These are phyloP conservation scores for Suillus luteus DNA, from an alignment of 768 basidiomycete genomes.

Conservation along the genomic window DNA sequence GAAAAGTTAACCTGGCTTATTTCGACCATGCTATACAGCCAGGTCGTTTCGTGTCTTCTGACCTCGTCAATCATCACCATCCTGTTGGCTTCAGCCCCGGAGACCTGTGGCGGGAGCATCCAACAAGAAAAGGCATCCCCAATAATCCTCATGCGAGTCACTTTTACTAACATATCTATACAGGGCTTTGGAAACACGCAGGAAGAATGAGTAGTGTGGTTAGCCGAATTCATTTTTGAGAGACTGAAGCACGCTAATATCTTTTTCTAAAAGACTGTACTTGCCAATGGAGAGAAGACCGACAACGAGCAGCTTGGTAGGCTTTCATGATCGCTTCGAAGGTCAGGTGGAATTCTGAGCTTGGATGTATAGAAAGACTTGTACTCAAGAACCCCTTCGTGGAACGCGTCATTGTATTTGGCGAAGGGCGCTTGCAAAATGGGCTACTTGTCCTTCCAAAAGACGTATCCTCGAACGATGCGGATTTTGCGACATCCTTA, in stretches of 20 bases:
- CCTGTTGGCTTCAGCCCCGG: neutral
- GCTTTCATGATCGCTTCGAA: neutral
- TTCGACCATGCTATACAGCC: neutral
- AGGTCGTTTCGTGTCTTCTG: neutral
- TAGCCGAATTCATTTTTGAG: neutral
- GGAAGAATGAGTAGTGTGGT: constrained; percentile 1
- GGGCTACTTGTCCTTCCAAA: neutral
- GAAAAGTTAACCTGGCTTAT: neutral
- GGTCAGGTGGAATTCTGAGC: neutral
- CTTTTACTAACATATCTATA: neutral
- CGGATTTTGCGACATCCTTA: neutral
- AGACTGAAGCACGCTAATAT: neutral
- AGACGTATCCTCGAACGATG: neutral
- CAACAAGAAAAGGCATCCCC: neutral
- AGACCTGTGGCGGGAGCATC: neutral
- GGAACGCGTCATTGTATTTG: neutral
- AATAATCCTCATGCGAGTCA: neutral
- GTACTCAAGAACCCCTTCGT: neutral
- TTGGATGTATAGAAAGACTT: neutral
- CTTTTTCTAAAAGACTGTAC: neutral
- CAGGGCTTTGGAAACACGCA: neutral
- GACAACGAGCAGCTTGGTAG: neutral
- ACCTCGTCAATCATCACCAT: neutral
- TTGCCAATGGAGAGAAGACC: neutral
- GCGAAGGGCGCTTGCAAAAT: neutral